Evolutionary conservation across 768 basidiomycete species (phyloP), one percentile per base, ranked within the genome.

Genomic region (Boletus coccyginus): DNA sequence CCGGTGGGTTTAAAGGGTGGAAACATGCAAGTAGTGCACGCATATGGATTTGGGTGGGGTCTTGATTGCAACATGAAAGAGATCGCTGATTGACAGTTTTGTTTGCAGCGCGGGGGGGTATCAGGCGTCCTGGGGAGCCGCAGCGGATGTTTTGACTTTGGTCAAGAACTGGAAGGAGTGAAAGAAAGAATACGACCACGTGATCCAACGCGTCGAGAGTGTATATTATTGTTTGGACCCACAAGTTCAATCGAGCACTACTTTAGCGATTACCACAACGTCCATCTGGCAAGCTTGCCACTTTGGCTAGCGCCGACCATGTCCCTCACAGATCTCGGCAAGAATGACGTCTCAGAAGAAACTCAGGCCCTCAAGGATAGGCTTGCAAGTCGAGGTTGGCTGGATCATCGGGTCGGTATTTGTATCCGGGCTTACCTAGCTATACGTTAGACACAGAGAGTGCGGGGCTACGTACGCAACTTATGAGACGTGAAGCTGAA

Each of bases 41-140:
- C 82, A 27, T 86, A 86, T 66, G 84, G 84, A 7, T 81, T 85
- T 38, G 84, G 84, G 79, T 80, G 41, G 52, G 77, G 3, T 43
- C 8, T 7, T 43, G 5, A 24, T 21, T 31, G 3, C 7, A n/a
- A n/a, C n/a, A 24, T 45, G 9, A 24, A 16, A 14, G 1, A 14
- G 9, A 49, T 62, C 7, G 14, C 11, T 21, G 32, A 66, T 62
- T 44, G 53, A 66, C 21, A 9, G 17, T 58, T 58, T 45, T 19
- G 10, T 29, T 59, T 58, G 41, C 53, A 74, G 75, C n/a, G 42
- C 64, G 17, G 70, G 67, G 47, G 77, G 77, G 16, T 78, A 72
- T 59, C 74, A 77, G 56, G 61, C 58, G 24, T 78, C 76, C 12
- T 79, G 78, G 77, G 77, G 78, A 17, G 74, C 61, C 11, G 77